Evolutionary conservation across 768 basidiomycete genomes (phyloP), one percentile per base, ranked within the genome.

Genomic region (Trametes punicea): DNA sequence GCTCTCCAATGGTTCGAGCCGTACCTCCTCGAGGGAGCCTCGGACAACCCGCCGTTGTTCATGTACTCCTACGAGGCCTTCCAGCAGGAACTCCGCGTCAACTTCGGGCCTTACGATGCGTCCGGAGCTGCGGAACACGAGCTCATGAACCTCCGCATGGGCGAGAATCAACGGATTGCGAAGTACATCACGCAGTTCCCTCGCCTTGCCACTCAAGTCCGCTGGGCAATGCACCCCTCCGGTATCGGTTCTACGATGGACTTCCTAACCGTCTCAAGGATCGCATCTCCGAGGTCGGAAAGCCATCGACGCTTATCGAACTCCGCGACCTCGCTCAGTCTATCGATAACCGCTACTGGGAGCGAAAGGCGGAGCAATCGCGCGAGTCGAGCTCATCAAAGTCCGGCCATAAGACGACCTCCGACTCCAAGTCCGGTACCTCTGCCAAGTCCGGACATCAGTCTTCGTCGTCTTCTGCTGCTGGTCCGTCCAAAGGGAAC

Each of bases 131-230:
- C 26, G 34, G 50, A 51, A 34, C 51, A 53, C 34, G 51, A 53
- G 30, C 51, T 53, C 31, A 41, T 42, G 36, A 58, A 48, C 44
- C 38, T 48, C 34, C 34, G 16, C 3, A 46, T 44, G 47, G 31
- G 27, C 2, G 30, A 48, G 29, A 62, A 46, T n/a, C 29, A 30
- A 13, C 59, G 25, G 15, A 65, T 52, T 9, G 59, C 61, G 13
- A 36, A 26, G 21, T 8, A 39, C 42, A 15, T 65, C 51, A 11
- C 58, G 51, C 30, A 57, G 39, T 40, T 40, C 39, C 16, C 39
- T 18, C 39, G 39, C 39, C 39, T 40, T 6, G 39, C 39, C 20
- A 40, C 42, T 44, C 23, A 44, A n/a, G 42, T 44, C 42, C 26
- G 42, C 9, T 44, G 42, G 42, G 42, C 5, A 44, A 44, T 27